Evolutionary conservation across 352 stramenopile species (phyloP).

Genomic region (Pythium brachiatum): DNA sequence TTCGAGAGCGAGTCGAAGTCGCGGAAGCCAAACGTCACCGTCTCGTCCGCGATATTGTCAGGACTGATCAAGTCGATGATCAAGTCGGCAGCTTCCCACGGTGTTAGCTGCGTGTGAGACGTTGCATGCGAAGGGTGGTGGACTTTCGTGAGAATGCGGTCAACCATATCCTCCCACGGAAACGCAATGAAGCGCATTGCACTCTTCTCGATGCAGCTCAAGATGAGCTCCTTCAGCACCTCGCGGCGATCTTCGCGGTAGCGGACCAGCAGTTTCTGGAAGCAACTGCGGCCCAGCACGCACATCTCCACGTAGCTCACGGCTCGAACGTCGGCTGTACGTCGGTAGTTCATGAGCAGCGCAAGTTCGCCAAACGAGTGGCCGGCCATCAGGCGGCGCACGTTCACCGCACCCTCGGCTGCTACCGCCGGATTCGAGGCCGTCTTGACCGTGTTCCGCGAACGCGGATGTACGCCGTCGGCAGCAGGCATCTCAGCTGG

Average conservation of each 20-base stretch:
- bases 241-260: constrained; percentile 26
- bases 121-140: not conserved
- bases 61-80: constrained; percentile 26
- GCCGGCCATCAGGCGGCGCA: constrained; percentile 29
- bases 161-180: constrained; percentile 28
- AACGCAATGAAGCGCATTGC: constrained; percentile 28
- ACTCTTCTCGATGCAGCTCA: constrained; percentile 29
- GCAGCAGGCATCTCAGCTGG: not conserved
- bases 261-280: constrained; percentile 26
- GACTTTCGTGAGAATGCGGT: constrained; percentile 2
- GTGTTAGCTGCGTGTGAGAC: constrained; percentile 21
- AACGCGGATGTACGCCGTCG: constrained; percentile 4
- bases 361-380: constrained; percentile 40
- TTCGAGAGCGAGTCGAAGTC: constrained; percentile 23
- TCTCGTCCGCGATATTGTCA: constrained; percentile 12
- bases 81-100: constrained; percentile 21
- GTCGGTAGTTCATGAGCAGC: constrained; percentile 35
- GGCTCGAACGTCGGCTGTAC: constrained; percentile 28
- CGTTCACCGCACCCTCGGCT: constrained; percentile 21
- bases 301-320: constrained; percentile 32
- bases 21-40: constrained; percentile 25
- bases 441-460: constrained; percentile 21
- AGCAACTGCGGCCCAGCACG: constrained; percentile 19
- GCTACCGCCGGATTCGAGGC: constrained; percentile 7
- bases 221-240: constrained; percentile 21